These are phyloP conservation scores for Excoecaria cochinchinensis DNA, from an alignment of 345 rosid genomes.

Conservation along the genomic window DNA sequence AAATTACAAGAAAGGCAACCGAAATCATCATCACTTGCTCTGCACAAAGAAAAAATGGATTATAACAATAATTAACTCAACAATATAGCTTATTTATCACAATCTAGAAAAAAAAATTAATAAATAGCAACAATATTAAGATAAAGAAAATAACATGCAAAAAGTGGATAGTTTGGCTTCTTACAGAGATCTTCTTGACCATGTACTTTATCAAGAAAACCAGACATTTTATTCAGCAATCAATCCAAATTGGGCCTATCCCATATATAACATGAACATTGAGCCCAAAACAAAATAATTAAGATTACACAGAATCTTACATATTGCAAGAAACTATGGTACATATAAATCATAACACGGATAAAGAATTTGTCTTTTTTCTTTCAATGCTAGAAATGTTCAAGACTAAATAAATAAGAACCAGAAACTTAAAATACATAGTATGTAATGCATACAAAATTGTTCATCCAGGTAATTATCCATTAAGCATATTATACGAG, in stretches of 20 bases:
- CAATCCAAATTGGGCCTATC: neutral
- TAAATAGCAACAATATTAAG: conserved; percentile 11
- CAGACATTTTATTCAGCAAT: neutral
- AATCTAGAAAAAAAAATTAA: neutral
- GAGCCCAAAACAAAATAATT: neutral
- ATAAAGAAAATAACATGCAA: neutral
- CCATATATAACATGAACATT: neutral
- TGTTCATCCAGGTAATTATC: neutral
- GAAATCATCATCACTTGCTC: conserved; percentile 92
- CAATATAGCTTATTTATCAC: conserved; percentile 7
- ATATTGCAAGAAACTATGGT: neutral
- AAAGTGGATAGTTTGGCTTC: neutral
- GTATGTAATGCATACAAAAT: neutral
- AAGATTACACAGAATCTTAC: neutral
- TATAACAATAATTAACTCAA: conserved; percentile 28
- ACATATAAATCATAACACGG: neutral
- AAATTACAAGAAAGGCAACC: conserved; percentile 79
- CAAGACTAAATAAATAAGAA: neutral
- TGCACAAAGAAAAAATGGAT: conserved; percentile 46
- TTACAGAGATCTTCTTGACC: neutral
- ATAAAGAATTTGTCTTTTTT: neutral
- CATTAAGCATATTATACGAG: neutral
- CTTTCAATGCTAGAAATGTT: neutral
- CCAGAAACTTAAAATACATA: neutral
- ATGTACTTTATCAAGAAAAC: neutral